Evolutionary conservation across 345 rosid species (phyloP).

Genomic region (Boechera retrofracta): DNA sequence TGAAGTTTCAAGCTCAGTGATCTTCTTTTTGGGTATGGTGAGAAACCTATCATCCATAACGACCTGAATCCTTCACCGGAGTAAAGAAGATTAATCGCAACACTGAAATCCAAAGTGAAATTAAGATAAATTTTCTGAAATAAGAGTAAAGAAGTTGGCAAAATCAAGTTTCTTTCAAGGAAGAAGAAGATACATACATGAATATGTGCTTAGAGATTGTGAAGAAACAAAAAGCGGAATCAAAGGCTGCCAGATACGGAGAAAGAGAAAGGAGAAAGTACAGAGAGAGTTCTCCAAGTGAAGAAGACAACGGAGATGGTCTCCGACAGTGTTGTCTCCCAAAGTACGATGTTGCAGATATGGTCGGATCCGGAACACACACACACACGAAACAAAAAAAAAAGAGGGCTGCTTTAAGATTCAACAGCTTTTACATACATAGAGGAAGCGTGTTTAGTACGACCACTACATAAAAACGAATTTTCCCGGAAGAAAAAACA

Average conservation of each 20-base stretch:
- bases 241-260: constrained; percentile 39
- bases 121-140: not conserved
- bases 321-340: constrained; percentile 37
- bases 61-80: constrained; percentile 1
- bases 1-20: not conserved
- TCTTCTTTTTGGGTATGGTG: constrained; percentile 10
- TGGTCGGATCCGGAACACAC: constrained; percentile 38
- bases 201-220: not conserved
- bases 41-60: constrained; percentile 16
- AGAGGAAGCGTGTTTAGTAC: constrained; percentile 47
- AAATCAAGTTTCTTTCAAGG: not conserved
- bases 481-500: constrained; percentile 23
- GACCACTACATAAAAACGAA: constrained; percentile 38
- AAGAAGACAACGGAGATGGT: constrained; percentile 42
- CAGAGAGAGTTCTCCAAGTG: constrained; percentile 15
- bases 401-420: constrained; percentile 26
- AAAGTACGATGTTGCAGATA: constrained; percentile 47
- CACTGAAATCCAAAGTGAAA: constrained; percentile 26
- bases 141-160: not conserved
- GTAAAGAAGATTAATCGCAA: constrained; percentile 5
- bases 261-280: constrained; percentile 16
- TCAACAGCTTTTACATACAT: constrained; percentile 35
- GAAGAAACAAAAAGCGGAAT: constrained; percentile 31
- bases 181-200: constrained; percentile 25
- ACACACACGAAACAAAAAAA: constrained; percentile 10